Evolutionary conservation across 2,329 filamentous ascomycete species (phyloP).

Genomic region (Fusarium hainanense): DNA sequence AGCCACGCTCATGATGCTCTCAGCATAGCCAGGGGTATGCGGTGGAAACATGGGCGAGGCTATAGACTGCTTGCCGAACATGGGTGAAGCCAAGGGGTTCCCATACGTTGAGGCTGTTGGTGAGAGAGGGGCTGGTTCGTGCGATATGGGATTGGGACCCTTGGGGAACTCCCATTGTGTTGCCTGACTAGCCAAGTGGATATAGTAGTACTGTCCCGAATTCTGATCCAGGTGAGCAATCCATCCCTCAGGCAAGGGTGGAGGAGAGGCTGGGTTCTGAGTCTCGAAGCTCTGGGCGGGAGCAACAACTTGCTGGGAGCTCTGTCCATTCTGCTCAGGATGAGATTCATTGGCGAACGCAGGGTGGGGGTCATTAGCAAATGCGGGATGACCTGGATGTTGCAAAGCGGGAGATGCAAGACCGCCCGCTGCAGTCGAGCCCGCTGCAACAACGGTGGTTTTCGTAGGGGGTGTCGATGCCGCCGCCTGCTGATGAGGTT

Average conservation of each 20-base stretch:
- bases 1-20: conserved; percentile 86
- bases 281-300: conserved; percentile 54
- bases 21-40: conserved; percentile 84
- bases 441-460: conserved; percentile 37
- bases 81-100: conserved; percentile 77
- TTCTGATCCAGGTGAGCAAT: conserved; percentile 96
- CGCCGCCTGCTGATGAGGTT: conserved; percentile 43
- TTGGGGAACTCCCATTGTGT: conserved; percentile 99
- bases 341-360: conserved; percentile 89
- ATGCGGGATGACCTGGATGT: conserved; percentile 82
- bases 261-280: conserved; percentile 81
- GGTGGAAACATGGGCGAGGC: conserved; percentile 86
- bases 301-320: conserved; percentile 55
- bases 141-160: conserved; percentile 87
- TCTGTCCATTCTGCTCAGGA: conserved; percentile 62
- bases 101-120: conserved; percentile 82
- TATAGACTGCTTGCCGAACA: conserved; percentile 67
- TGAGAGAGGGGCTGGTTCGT: conserved; percentile 84
- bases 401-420: conserved; percentile 63
- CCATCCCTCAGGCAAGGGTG: conserved; percentile 96
- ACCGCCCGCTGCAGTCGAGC: conserved; percentile 42
- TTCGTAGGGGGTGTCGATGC: conserved; percentile 49
- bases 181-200: conserved; percentile 92
- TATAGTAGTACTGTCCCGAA: conserved; percentile 98
- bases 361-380: conserved; percentile 86